These are phyloP conservation scores for Yarrowia keelungensis DNA, from an alignment of 805 yeast genomes.

Conservation along the genomic window DNA sequence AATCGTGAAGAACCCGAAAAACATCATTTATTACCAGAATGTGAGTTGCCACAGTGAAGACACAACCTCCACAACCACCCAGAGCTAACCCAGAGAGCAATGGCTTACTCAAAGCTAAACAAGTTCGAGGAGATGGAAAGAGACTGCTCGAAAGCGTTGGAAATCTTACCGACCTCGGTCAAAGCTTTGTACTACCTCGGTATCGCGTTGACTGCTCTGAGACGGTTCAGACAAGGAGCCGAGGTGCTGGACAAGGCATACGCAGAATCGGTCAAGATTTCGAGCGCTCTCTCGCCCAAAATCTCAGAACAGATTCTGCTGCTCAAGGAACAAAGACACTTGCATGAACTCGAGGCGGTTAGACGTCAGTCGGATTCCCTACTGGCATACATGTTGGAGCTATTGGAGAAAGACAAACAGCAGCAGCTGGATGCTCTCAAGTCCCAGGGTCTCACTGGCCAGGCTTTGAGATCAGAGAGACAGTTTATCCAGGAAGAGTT, in stretches of 20 bases:
- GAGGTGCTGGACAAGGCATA: conserved; percentile 24
- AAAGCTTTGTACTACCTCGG: conserved; percentile 26
- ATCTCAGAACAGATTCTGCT: conserved; percentile 24
- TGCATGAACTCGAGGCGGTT: background rate
- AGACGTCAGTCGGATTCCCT: conserved; percentile 9
- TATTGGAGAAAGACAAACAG: conserved; percentile 10
- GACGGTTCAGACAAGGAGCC: conserved; percentile 20
- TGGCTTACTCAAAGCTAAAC: conserved; percentile 26
- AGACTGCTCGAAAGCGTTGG: conserved; percentile 30
- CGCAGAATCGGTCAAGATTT: conserved; percentile 17
- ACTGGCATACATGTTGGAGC: conserved; percentile 3
- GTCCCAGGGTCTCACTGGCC: background rate
- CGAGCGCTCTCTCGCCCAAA: conserved; percentile 25
- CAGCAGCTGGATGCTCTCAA: conserved; percentile 5
- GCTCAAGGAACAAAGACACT: conserved; percentile 18
- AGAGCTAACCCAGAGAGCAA: conserved; percentile 25
- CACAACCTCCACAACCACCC: background rate
- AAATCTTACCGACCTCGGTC: conserved; percentile 9
- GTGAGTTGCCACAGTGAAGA: conserved; percentile 8
- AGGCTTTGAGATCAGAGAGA: background rate
- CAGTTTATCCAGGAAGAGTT: conserved; percentile 20
- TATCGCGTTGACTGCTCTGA: conserved; percentile 12
- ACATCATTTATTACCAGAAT: conserved; percentile 31
- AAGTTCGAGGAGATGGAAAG: conserved; percentile 33
- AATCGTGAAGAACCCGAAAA: conserved; percentile 27